phyloP scores from a whole-genome alignment of 805 yeast species.

The Saturnispora dispora region DNA sequence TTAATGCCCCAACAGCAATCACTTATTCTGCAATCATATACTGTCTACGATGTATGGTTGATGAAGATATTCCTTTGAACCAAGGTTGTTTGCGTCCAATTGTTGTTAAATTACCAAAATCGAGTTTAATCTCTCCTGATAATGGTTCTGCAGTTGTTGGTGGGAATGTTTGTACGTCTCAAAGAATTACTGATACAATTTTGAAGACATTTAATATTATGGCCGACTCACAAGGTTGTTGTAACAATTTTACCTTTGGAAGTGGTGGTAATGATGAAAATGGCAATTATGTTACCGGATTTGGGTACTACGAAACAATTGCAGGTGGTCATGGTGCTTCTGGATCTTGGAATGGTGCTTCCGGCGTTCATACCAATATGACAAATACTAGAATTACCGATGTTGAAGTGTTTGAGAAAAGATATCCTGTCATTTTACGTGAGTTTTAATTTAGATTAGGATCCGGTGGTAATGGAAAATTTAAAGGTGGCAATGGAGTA shows the following conservation, averaged over 20 bases:
- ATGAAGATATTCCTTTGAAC: conserved; percentile 83
- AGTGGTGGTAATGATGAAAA: conserved; percentile 50
- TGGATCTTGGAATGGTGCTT: conserved; percentile 73
- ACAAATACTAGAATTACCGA: conserved; percentile 92
- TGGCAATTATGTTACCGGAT: conserved; percentile 50
- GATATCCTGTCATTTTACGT: conserved; percentile 74
- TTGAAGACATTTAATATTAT: conserved; percentile 79
- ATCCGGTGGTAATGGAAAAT: conserved; percentile 76
- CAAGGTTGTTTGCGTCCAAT: conserved; percentile 88
- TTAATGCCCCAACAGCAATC: conserved; percentile 89
- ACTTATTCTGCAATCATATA: conserved; percentile 84
- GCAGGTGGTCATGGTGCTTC: conserved; percentile 95
- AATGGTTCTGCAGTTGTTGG: conserved; percentile 89
- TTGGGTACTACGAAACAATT: conserved; percentile 89
- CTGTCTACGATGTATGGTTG: conserved; percentile 75
- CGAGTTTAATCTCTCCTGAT: conserved; percentile 62
- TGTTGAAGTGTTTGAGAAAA: conserved; percentile 76
- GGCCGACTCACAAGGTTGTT: conserved; percentile 95
- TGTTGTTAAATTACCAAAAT: conserved; percentile 52
- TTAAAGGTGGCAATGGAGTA: conserved; percentile 79
- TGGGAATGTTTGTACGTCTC: conserved; percentile 92
- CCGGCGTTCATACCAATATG: conserved; percentile 91
- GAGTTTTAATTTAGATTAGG: conserved; percentile 60
- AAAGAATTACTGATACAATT: conserved; percentile 83
- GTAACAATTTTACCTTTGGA: conserved; percentile 92